Evolutionary conservation across 2,329 filamentous ascomycete genomes (phyloP), one percentile per base, ranked within the genome.

Genomic region (Keithomyces neogunnii): DNA sequence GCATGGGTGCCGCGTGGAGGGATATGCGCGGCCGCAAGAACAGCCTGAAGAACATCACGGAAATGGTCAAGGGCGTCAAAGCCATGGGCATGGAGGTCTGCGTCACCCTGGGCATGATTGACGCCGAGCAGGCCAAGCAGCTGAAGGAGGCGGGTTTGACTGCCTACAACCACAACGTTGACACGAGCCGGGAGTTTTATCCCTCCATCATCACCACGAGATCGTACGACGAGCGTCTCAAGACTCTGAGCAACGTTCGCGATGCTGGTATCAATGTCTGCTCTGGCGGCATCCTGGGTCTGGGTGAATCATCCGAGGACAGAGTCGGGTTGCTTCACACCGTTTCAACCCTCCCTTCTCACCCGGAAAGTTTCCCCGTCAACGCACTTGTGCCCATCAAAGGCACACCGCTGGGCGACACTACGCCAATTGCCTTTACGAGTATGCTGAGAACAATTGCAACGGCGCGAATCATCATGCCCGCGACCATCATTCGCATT

Each of bases 71-170:
- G 51, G 89, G 89, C 1, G 88, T 96, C 26, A 78, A 85, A 30
- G 85, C 70, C 1, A 77, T 96, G 77, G 88, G 85, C 46, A 92
- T 96, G 88, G 90, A 96, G 68, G 85, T 84, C 6, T 96, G 90
- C 66, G 90, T 96, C n/a, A 96, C 90, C 1, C 77, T 96, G 26
- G 90, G 90, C 59, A 95, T 95, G 90, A 89, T 96, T 60, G 88
- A 95, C 67, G 78, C 75, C 5, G 74, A 77, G 57, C 89, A 95
- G 73, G 90, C 90, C 31, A 80, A 80, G 62, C 87, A 93, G 71
- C 78, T 96, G 57, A 90, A 89, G 65, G 82, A 82, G 2, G 90
- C 89, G 0, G 90, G 90, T 0, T 70, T 96, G 60, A 95, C 90
- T 13, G 90, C 90, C 0, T 95, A 96, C 70, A 96, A 96, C 71